These are phyloP conservation scores for Pezicula neosporulosa DNA, from an alignment of 2,329 filamentous ascomycete genomes.

Conservation along the genomic window DNA sequence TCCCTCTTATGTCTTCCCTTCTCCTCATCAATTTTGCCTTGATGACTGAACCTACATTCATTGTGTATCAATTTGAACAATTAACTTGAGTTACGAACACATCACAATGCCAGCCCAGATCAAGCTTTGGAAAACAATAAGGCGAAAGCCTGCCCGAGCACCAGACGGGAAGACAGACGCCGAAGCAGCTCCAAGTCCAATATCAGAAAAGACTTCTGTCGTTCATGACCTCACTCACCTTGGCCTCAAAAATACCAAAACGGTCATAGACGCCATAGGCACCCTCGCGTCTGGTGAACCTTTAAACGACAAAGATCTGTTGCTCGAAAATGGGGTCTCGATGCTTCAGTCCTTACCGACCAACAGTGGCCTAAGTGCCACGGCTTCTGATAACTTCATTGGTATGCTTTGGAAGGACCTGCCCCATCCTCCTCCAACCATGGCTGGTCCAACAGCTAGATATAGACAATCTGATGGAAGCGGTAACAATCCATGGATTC, in stretches of 20 bases:
- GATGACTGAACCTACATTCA: not conserved
- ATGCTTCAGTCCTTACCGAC: constrained; percentile 47
- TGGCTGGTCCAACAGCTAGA: constrained; percentile 40
- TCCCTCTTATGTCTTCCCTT: not conserved
- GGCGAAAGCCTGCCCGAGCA: constrained; percentile 40
- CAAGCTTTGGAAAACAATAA: constrained; percentile 39
- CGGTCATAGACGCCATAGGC: constrained; percentile 35
- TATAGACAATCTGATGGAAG: constrained; percentile 42
- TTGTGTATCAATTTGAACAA: not conserved
- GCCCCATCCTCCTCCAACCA: constrained; percentile 44
- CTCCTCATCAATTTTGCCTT: not conserved
- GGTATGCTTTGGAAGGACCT: constrained; percentile 49
- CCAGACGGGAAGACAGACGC: constrained; percentile 42
- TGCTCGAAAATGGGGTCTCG: constrained; percentile 47
- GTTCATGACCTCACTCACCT: constrained; percentile 36
- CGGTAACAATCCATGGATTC: constrained; percentile 43
- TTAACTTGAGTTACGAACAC: not conserved
- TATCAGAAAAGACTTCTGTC: constrained; percentile 35
- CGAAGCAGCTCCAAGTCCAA: constrained; percentile 28
- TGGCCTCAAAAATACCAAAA: constrained; percentile 34
- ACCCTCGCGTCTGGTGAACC: constrained; percentile 41
- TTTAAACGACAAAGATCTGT: constrained; percentile 41
- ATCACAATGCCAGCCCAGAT: constrained; percentile 28
- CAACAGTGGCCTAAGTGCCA: constrained; percentile 44
- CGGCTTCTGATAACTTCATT: constrained; percentile 47